Evolutionary conservation across 345 rosid species (phyloP), one percentile per base, ranked within the genome.

Genomic region (Euphorbia pulcherrima): DNA sequence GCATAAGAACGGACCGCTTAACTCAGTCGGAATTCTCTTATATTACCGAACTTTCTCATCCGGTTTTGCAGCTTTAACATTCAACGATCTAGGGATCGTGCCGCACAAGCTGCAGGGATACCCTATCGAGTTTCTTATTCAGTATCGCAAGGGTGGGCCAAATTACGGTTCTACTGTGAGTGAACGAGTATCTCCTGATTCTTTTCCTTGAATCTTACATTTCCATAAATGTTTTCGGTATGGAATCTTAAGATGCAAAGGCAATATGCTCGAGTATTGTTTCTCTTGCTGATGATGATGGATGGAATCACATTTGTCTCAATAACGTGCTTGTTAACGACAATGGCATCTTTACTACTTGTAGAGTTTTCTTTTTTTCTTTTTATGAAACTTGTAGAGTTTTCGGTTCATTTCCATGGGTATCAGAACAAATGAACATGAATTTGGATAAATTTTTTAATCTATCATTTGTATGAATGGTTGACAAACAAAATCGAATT

Each of bases 121-220:
- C 83, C 98, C 97, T 4, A 72, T 87, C 1, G 97, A 95, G 80
- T 95, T 61, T 85, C 99, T 95, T 68, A 72, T 85, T 64, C 81
- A 80, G 60, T 90, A 90, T 69, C 93, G 97, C n/a, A 94, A 94
- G 78, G 99, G 99, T 52, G 97, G 99, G 70, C 97, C 97, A 6
- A 78, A 94, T 29, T 91, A 89, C 21, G 99, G 99, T 65, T 89
- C 99, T 54, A 92, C 97, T 21, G 83, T 92, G 69, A 87, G 99
- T 77, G 99, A 95, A 83, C 87, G 80, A 79, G 70, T 88, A 56
- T 82, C 85, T 69, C 90, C 96, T 28, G 92, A 94, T 69, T 72
- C 78, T 67, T 88, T 78, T 75, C 84, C 70, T 60, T 37, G 70
- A 62, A 72, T 79, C 61, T 60, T 60, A 74, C 60, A 48, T 64